These are phyloP conservation scores for Colletotrichum viniferum DNA, from an alignment of 2,329 filamentous ascomycete species.

Conservation along the genomic window DNA sequence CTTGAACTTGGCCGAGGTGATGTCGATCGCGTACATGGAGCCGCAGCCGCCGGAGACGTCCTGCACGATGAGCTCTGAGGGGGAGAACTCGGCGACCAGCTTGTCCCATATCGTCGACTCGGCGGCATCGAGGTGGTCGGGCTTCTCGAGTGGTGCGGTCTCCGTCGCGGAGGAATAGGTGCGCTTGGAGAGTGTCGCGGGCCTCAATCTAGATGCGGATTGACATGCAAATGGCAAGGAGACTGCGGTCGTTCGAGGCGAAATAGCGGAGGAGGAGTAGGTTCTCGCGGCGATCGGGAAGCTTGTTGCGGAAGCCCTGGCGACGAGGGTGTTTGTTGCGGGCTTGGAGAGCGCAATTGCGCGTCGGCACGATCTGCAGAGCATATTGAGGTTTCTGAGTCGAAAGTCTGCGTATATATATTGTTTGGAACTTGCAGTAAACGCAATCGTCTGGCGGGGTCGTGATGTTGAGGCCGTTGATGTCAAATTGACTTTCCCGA, in stretches of 20 bases:
- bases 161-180: slow-evolving; percentile 4
- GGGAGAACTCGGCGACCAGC: slow-evolving; percentile 52
- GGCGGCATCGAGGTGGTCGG: slow-evolving; percentile 56
- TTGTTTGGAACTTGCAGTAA: not conserved
- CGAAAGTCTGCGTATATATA: not conserved
- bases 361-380: slow-evolving; percentile 22
- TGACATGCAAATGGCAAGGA: not conserved
- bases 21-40: slow-evolving; percentile 85
- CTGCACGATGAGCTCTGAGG: slow-evolving; percentile 66
- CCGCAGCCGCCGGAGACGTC: slow-evolving; percentile 86
- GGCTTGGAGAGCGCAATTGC: slow-evolving; percentile 13
- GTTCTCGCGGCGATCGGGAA: slow-evolving; percentile 48
- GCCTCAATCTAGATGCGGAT: not conserved
- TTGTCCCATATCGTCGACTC: slow-evolving; percentile 65
- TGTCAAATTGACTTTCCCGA: not conserved
- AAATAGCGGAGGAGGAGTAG: not conserved
- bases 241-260: not conserved
- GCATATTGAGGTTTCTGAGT: not conserved
- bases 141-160: slow-evolving; percentile 39
- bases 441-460: not conserved
- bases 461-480: not conserved
- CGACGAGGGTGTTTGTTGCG: not conserved
- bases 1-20: slow-evolving; percentile 72
- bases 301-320: slow-evolving; percentile 29
- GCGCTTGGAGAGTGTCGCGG: not conserved